Percentiles rank a stretch among this genome's conserved stretches.
Conservation (phyloP, 2,329 filamentous ascomycete genomes). For the Fusarium denticulatum region DNA sequence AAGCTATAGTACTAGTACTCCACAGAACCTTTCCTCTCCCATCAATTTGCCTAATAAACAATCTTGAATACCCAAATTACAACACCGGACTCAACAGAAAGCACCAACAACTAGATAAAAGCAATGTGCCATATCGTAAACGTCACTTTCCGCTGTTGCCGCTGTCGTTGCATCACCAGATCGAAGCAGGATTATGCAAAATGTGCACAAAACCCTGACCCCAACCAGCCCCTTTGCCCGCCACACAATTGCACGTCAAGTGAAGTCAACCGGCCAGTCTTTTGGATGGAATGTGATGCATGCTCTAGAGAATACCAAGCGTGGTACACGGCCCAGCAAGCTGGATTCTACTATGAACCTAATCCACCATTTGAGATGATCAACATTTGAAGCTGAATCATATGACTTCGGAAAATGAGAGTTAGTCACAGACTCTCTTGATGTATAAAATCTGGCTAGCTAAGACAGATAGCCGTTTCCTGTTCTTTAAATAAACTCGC, state of each 20-base stretch:
- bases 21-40: neutral
- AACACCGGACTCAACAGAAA: rapidly evolving
- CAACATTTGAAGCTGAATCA: neutral
- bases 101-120: rapidly evolving
- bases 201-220: neutral
- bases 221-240: neutral
- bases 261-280: neutral
- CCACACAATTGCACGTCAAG: neutral
- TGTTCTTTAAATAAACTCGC: neutral
- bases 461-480: neutral
- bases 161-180: neutral
- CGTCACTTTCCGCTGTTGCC: neutral
- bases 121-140: neutral
- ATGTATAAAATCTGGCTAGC: neutral
- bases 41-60: neutral
- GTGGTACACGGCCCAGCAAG: neutral
- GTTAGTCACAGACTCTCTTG: neutral
- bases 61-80: neutral
- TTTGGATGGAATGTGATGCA: neutral
- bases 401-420: neutral
- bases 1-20: neutral
- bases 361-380: neutral
- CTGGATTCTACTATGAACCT: neutral
- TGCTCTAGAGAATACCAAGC: neutral
- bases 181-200: neutral